Conservation (phyloP, 1,284 basidiomycete species). For the Sporisorium exsertum region DNA sequence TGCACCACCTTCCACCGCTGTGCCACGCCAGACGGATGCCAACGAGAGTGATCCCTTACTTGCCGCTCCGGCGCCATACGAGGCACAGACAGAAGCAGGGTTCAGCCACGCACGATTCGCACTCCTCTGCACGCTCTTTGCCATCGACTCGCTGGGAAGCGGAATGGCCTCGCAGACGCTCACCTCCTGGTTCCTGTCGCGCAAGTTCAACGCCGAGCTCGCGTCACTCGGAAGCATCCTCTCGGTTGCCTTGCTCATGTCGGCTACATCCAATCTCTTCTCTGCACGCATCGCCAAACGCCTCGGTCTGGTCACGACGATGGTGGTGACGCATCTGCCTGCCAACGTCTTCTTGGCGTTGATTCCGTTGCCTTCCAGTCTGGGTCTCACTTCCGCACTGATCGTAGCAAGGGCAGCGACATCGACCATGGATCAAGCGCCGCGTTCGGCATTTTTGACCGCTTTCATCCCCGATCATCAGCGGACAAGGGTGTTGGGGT, state of each 20-base stretch:
- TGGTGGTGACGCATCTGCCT: slow-evolving; percentile 30
- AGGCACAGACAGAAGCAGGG: not conserved
- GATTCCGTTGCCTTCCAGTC: slow-evolving; percentile 7
- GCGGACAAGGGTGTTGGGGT: slow-evolving; percentile 17
- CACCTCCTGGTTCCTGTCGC: slow-evolving; percentile 24
- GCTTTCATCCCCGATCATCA: slow-evolving; percentile 13
- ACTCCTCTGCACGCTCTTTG: slow-evolving; percentile 24
- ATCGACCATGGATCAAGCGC: slow-evolving; percentile 29
- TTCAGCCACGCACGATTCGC: slow-evolving; percentile 6
- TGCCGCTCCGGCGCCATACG: not conserved
- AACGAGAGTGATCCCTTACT: slow-evolving; percentile 19
- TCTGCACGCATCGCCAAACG: slow-evolving; percentile 20
- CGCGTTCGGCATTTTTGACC: slow-evolving; percentile 20
- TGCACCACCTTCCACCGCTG: not conserved
- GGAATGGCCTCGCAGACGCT: slow-evolving; percentile 34
- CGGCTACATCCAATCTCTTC: slow-evolving; percentile 32
- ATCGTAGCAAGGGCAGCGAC: slow-evolving; percentile 27
- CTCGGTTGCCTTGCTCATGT: slow-evolving; percentile 20
- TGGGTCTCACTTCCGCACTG: slow-evolving; percentile 16
- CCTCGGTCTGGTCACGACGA: slow-evolving; percentile 20
- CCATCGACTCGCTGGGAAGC: slow-evolving; percentile 27
- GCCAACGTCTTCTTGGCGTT: slow-evolving; percentile 18
- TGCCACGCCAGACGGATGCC: not conserved
- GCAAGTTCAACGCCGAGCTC: slow-evolving; percentile 29
- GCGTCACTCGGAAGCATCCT: slow-evolving; percentile 24